phyloP scores from a whole-genome alignment of 805 yeast genomes.

The Candida golubevii region DNA sequence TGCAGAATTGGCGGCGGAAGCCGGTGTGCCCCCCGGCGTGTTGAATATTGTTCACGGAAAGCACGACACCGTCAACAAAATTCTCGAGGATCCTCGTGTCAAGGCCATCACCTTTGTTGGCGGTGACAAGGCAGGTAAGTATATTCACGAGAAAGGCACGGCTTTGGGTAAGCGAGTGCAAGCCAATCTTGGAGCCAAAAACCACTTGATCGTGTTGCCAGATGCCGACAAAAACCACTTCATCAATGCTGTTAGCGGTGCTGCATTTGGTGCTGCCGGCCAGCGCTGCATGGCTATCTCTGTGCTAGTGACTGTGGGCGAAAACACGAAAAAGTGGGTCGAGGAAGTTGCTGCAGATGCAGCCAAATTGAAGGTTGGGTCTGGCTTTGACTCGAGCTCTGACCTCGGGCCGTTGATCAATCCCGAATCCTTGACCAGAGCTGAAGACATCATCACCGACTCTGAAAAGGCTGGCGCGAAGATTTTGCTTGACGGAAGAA shows the following conservation, averaged over 20 bases:
- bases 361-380: slow-evolving; percentile 51
- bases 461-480: slow-evolving; percentile 58
- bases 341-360: slow-evolving; percentile 57
- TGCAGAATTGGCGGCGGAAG: slow-evolving; percentile 66
- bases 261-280: slow-evolving; percentile 83
- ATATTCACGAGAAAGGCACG: slow-evolving; percentile 62
- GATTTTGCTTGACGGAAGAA: slow-evolving; percentile 61
- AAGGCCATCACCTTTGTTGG: slow-evolving; percentile 79
- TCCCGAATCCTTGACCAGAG: slow-evolving; percentile 51
- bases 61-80: slow-evolving; percentile 66
- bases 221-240: slow-evolving; percentile 66
- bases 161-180: slow-evolving; percentile 71
- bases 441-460: slow-evolving; percentile 53
- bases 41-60: slow-evolving; percentile 70
- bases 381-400: slow-evolving; percentile 60
- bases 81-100: slow-evolving; percentile 68
- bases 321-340: slow-evolving; percentile 56
- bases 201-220: slow-evolving; percentile 69
- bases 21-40: slow-evolving; percentile 74
- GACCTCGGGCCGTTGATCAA: slow-evolving; percentile 74
- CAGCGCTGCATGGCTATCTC: slow-evolving; percentile 81
- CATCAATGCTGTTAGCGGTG: slow-evolving; percentile 63
- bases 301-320: slow-evolving; percentile 67
- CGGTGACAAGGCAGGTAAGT: slow-evolving; percentile 72
- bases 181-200: slow-evolving; percentile 76